Percentiles rank a stretch among this genome's conserved stretches.
phyloP scores from a whole-genome alignment of 805 yeast genomes.

The Debaryomyces castellii region DNA sequence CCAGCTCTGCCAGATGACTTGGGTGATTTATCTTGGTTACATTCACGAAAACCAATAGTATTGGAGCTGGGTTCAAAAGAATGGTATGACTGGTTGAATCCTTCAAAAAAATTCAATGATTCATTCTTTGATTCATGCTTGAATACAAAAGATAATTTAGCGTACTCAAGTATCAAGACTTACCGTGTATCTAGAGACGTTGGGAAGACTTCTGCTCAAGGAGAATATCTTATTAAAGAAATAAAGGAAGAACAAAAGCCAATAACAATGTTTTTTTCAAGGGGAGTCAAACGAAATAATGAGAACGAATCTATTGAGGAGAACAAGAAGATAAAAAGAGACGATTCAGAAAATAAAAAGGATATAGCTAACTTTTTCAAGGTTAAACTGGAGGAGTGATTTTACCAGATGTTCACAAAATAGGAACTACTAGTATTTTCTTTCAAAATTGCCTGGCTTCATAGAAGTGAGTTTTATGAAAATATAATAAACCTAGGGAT shows the following conservation, averaged over 20 bases:
- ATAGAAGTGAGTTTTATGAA: too few species aligned
- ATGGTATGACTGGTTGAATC: conserved; percentile 66
- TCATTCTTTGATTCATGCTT: conserved; percentile 40
- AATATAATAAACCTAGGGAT: too few species aligned
- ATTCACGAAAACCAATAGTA: conserved; percentile 75
- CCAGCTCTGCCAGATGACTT: conserved; percentile 50
- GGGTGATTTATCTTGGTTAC: conserved; percentile 62
- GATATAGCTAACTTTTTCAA: neutral
- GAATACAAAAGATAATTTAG: conserved; percentile 29
- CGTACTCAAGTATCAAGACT: conserved; percentile 42
- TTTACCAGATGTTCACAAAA: too few species aligned
- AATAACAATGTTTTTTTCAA: conserved; percentile 28
- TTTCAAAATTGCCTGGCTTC: too few species aligned
- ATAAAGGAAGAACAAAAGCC: conserved; percentile 18
- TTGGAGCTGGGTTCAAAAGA: conserved; percentile 56
- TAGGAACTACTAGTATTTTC: too few species aligned
- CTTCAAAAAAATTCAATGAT: conserved; percentile 36
- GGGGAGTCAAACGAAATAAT: conserved; percentile 2
- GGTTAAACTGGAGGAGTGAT: neutral
- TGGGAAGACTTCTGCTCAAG: conserved; percentile 57
- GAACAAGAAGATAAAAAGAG: conserved; percentile 5
- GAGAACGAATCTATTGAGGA: conserved; percentile 7
- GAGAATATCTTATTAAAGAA: conserved; percentile 36
- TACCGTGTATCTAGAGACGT: conserved; percentile 61
- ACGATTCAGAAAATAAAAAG: conserved; percentile 1